phyloP scores from a whole-genome alignment of 1,139 yeast species.

The Pneumocystis jirovecii region DNA sequence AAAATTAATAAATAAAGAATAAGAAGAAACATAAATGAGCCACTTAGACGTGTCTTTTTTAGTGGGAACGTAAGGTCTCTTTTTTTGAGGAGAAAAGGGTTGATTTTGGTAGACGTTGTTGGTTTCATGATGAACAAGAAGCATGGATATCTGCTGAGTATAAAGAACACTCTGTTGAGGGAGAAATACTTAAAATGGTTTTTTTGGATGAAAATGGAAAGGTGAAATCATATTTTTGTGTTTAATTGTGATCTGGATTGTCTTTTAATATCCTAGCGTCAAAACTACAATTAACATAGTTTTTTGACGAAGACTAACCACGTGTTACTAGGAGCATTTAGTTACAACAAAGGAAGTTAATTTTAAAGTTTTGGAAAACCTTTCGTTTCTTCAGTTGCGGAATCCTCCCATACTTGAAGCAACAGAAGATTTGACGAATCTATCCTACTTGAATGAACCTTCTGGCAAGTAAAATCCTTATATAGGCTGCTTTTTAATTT shows the following conservation, averaged over 20 bases:
- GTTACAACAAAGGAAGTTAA: slow-evolving; percentile 24
- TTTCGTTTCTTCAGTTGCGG: slow-evolving; percentile 57
- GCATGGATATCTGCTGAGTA: slow-evolving; percentile 93
- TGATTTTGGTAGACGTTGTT: slow-evolving; percentile 44
- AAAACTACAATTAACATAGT: not conserved
- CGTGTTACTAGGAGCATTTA: not conserved
- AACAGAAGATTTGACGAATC: slow-evolving; percentile 82
- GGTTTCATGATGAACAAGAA: slow-evolving; percentile 77
- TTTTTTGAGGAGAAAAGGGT: not conserved
- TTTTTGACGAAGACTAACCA: not conserved
- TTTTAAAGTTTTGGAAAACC: slow-evolving; percentile 41
- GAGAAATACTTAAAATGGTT: slow-evolving; percentile 39
- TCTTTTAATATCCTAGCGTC: not conserved
- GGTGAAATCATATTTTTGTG: slow-evolving; percentile 15
- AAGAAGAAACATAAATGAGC: not conserved
- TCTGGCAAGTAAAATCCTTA: slow-evolving; percentile 83
- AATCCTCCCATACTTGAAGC: slow-evolving; percentile 91
- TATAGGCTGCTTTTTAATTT: slow-evolving; percentile 58
- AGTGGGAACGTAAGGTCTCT: not conserved
- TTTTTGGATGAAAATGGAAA: slow-evolving; percentile 47
- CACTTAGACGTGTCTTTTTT: not conserved
- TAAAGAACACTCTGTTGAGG: slow-evolving; percentile 35
- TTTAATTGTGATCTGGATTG: not conserved
- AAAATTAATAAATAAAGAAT: not conserved
- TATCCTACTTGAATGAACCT: slow-evolving; percentile 89